These are phyloP conservation scores for Rhizopogon vesiculosus DNA, from an alignment of 768 basidiomycete species.

Conservation along the genomic window DNA sequence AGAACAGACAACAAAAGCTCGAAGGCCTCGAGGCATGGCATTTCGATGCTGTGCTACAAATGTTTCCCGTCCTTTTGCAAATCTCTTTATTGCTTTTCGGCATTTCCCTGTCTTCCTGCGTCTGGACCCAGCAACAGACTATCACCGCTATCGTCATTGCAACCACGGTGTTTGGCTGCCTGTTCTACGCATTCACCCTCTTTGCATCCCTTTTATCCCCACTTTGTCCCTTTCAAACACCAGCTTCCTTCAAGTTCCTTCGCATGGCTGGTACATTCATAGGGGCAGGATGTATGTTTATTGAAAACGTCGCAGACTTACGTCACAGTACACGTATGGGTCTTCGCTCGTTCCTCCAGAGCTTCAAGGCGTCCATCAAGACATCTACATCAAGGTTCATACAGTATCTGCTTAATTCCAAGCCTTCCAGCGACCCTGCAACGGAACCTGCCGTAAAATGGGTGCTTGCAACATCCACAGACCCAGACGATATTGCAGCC, in stretches of 20 bases:
- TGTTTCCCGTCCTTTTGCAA: conserved; percentile 9
- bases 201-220: conserved; percentile 4
- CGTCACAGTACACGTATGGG: background rate
- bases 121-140: conserved; percentile 5
- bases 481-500: background rate
- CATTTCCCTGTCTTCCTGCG: conserved; percentile 6
- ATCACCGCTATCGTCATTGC: conserved; percentile 5
- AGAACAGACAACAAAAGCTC: conserved; percentile 5
- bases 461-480: conserved; percentile 5
- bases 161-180: conserved; percentile 4
- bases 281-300: background rate
- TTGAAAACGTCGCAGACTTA: background rate
- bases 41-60: conserved; percentile 9
- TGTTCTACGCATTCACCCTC: conserved; percentile 7
- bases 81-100: conserved; percentile 11
- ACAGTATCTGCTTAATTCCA: background rate
- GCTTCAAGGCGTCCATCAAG: background rate
- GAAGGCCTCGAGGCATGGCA: conserved; percentile 10
- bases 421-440: background rate
- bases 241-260: background rate
- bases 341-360: background rate
- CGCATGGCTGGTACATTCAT: conserved; percentile 2
- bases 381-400: background rate
- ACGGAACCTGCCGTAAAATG: background rate
- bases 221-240: conserved; percentile 12